Evolutionary conservation across 116 monocot genomes (phyloP).

Genomic region (Phalaenopsis hybrid): DNA sequence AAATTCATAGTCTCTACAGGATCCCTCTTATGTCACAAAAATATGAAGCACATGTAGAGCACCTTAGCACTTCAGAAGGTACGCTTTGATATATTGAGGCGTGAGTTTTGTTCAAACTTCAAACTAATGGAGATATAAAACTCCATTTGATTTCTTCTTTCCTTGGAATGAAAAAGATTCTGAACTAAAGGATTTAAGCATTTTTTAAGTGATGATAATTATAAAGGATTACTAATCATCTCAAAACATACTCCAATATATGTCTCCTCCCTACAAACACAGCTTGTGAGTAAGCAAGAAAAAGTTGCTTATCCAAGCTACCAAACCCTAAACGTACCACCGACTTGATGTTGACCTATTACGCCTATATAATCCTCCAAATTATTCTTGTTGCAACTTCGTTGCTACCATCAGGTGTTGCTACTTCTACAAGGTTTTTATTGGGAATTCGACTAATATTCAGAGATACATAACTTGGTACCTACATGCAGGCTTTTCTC

Average conservation of each 20-base stretch:
- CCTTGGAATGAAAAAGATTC: too few species aligned
- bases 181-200: too few species aligned
- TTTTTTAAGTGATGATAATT: background rate
- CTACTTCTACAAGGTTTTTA: background rate
- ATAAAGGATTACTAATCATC: background rate
- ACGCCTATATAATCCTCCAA: background rate
- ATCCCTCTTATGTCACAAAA: too few species aligned
- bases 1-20: too few species aligned
- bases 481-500: background rate
- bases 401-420: background rate
- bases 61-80: too few species aligned
- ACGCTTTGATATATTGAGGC: too few species aligned
- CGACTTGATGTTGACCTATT: background rate
- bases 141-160: too few species aligned
- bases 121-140: too few species aligned
- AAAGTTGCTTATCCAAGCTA: background rate
- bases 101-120: too few species aligned
- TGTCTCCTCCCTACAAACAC: background rate
- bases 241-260: background rate
- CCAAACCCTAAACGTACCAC: background rate
- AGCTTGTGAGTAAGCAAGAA: background rate
- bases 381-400: background rate
- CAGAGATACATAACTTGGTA: background rate
- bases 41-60: too few species aligned
- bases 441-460: background rate